Percentiles rank a stretch among this genome's conserved stretches.
Conservation (phyloP, 805 yeast species). For the Yarrowia sp. region DNA sequence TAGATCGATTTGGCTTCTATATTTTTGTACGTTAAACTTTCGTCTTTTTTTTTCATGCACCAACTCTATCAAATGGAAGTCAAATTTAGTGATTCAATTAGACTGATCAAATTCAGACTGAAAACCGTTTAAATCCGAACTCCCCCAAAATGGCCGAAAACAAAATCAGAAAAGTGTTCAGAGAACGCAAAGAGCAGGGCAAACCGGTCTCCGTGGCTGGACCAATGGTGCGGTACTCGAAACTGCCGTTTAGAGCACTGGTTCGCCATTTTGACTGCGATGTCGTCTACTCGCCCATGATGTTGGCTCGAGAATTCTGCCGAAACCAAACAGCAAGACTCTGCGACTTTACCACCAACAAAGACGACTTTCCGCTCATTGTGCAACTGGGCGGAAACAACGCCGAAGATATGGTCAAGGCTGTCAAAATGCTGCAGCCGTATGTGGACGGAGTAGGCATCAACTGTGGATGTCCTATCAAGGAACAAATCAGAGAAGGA, state of each 20-base stretch:
- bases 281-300: slow-evolving; percentile 94
- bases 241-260: slow-evolving; percentile 82
- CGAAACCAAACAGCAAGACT: slow-evolving; percentile 75
- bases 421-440: slow-evolving; percentile 85
- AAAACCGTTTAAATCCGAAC: no score
- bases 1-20: no score
- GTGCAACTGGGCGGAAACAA: slow-evolving; percentile 91
- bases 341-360: slow-evolving; percentile 81
- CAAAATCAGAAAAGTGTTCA: slow-evolving; percentile 53
- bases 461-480: slow-evolving; percentile 97
- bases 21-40: not conserved
- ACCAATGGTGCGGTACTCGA: slow-evolving; percentile 96
- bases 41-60: not conserved
- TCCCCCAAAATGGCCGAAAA: slow-evolving; percentile 39
- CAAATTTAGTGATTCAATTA: slow-evolving; percentile 33
- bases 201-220: slow-evolving; percentile 71
- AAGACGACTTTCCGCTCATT: slow-evolving; percentile 63
- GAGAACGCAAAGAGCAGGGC: slow-evolving; percentile 45
- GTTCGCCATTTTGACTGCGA: slow-evolving; percentile 71
- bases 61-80: slow-evolving; percentile 35
- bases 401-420: slow-evolving; percentile 72
- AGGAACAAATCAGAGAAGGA: slow-evolving; percentile 91
- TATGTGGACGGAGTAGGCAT: slow-evolving; percentile 91
- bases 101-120: no score
- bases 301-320: slow-evolving; percentile 90